Percentiles rank a stretch among this genome's conserved stretches.
phyloP scores from a whole-genome alignment of 1,284 basidiomycete genomes.

The Acaromyces ingoldii region DNA sequence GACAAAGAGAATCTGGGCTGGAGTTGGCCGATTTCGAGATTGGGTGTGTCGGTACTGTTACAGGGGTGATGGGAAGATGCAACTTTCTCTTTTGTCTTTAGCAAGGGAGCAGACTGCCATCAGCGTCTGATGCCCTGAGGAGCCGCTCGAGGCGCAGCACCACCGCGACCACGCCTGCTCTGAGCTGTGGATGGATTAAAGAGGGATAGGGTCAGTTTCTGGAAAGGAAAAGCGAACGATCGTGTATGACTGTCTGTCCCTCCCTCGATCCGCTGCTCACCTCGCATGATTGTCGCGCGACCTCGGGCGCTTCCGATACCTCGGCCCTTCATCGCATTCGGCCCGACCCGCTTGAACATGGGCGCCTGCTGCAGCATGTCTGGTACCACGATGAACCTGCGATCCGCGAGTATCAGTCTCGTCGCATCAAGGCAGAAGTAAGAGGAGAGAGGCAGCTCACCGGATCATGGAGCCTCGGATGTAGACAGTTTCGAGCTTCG shows the following conservation, averaged over 20 bases:
- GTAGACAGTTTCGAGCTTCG: constrained; percentile 98
- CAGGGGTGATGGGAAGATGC: no score
- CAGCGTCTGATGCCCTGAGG: not conserved
- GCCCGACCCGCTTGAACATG: constrained; percentile 98
- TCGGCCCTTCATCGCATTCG: constrained; percentile 95
- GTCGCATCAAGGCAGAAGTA: no score
- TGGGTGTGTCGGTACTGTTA: no score
- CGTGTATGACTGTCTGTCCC: not conserved
- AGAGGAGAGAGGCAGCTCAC: not conserved
- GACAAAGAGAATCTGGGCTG: no score
- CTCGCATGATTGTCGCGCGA: constrained; percentile 91
- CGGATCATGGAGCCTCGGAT: constrained; percentile 86
- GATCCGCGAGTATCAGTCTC: not conserved
- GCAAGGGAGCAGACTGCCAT: no score
- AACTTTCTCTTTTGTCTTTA: no score
- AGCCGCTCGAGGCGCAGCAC: not conserved
- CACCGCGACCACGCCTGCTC: not conserved
- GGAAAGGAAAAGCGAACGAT: not conserved
- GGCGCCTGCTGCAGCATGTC: constrained; percentile 99
- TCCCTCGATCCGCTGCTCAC: constrained; percentile 19
- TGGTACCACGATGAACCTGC: constrained; percentile 93
- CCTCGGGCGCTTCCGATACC: constrained; percentile 98
- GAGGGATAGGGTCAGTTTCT: not conserved
- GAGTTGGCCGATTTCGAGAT: no score
- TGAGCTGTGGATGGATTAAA: constrained; percentile 3